Evolutionary conservation across 75 land plant species (phyloP), one percentile per base, ranked within the genome.

Genomic region (Adiantum capillusveneris): DNA sequence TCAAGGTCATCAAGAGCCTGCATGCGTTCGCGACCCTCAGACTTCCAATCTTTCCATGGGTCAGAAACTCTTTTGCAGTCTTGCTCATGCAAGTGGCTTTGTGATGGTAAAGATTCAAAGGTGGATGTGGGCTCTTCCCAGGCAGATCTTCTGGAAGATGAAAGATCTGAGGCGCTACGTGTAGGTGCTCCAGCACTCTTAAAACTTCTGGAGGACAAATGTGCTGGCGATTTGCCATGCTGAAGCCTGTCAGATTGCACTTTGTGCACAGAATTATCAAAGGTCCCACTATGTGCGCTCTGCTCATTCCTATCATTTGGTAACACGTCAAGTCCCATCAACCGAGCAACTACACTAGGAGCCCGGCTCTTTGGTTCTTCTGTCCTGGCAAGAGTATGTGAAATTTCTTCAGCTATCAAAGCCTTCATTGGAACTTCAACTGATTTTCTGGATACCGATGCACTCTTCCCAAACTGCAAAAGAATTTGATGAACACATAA

Each of bases 261-360:
- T 46, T 46, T 46, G 5, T 46, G 50, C 5, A 3, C 2, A 21
- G 18, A 46, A 18, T n/a, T 6, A 18, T 46, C 50, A n/a, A 6
- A 46, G 2, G 5, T 14, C 5, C 17, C 50, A 46, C 14, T 6
- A 25, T 65, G 57, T 19, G 37, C 39, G 29, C 56, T 39, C 56
- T 39, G 49, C n/a, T 1, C 43, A 39, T 67, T 63, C 39, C 60
- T 21, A 31, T 84, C 88, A 18, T 59, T 54, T 26, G 96, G 86
- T 48, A 90, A 51, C 13, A 59, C 31, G 43, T 90, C 92, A 68
- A 95, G 63, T 1, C 99, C 99, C 99, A 95, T 95, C 24, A 95
- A 68, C 41, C 97, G 87, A 0, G 99, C 99, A 29, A 95, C 86
- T 37, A 95, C 82, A 64, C 79, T 84, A n/a, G 96, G 96, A 17